Conservation (phyloP, 1,284 basidiomycete species). For the Fomitopsis palustris region DNA sequence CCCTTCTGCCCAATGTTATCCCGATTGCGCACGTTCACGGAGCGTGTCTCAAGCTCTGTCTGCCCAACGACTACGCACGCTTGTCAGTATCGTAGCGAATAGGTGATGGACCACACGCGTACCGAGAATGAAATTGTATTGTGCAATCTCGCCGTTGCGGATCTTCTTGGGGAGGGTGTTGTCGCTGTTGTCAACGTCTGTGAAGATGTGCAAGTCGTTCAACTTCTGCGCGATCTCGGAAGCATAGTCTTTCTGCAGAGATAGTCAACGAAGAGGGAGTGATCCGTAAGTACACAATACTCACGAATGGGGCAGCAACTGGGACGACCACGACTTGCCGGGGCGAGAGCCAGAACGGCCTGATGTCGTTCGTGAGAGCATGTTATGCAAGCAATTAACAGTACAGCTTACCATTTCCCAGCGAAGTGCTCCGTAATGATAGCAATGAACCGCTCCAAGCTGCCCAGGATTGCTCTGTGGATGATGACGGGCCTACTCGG, state of each 20-base stretch:
- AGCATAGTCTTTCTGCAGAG: conserved; percentile 83
- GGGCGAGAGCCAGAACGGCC: conserved; percentile 98
- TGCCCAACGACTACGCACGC: conserved; percentile 80
- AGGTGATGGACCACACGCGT: conserved; percentile 24
- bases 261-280: conserved; percentile 1
- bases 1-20: conserved; percentile 87
- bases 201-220: conserved; percentile 72
- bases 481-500: conserved; percentile 92
- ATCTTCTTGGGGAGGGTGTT: conserved; percentile 98
- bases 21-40: conserved; percentile 94
- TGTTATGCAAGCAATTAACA: background rate
- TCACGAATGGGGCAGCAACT: conserved; percentile 81
- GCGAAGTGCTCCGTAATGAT: conserved; percentile 98
- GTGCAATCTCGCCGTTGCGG: conserved; percentile 86
- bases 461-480: conserved; percentile 95
- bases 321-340: conserved; percentile 95
- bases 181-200: conserved; percentile 90
- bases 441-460: conserved; percentile 93
- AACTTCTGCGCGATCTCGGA: conserved; percentile 73
- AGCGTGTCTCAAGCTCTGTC: conserved; percentile 80
- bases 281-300: conserved; percentile 29
- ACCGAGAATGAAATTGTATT: conserved; percentile 98
- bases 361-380: conserved; percentile 16
- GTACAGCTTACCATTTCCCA: conserved; percentile 80
- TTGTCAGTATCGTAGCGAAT: background rate